A percentile compares a stretch with the other conserved stretches of the same genome.
phyloP scores from a whole-genome alignment of 768 basidiomycete species.

The Lactarius hengduanensis region DNA sequence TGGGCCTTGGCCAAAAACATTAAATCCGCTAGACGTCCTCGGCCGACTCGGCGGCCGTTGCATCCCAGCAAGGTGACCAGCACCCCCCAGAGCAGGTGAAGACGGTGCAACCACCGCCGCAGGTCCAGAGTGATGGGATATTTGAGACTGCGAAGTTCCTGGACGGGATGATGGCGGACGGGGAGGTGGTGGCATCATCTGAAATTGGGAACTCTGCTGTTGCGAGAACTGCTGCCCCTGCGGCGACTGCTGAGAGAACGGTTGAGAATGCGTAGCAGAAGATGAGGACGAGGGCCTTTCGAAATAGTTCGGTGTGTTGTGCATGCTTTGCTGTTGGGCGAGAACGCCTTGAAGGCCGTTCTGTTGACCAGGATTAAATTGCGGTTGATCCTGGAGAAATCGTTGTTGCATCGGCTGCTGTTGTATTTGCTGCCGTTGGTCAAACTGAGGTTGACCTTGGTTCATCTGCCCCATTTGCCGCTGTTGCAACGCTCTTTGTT shows the following conservation, averaged over 20 bases:
- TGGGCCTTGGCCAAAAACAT: slow-evolving; percentile 27
- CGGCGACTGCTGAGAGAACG: slow-evolving; percentile 24
- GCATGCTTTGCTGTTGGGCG: slow-evolving; percentile 27
- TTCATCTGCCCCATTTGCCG: slow-evolving; percentile 30
- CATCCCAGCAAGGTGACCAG: slow-evolving; percentile 25
- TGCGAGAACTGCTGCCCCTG: slow-evolving; percentile 25
- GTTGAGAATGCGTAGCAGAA: slow-evolving; percentile 23
- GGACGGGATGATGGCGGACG: slow-evolving; percentile 29
- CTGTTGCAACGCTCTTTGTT: slow-evolving; percentile 25
- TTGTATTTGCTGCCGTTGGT: slow-evolving; percentile 27
- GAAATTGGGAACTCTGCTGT: slow-evolving; percentile 24
- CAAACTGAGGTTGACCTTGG: slow-evolving; percentile 28
- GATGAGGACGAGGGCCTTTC: slow-evolving; percentile 26
- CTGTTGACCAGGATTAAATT: slow-evolving; percentile 26
- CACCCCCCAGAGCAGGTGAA: slow-evolving; percentile 21
- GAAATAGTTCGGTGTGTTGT: slow-evolving; percentile 24
- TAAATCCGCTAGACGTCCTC: slow-evolving; percentile 30
- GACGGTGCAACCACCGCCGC: slow-evolving; percentile 14
- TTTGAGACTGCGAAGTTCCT: slow-evolving; percentile 28
- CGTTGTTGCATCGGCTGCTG: slow-evolving; percentile 25
- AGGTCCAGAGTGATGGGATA: slow-evolving; percentile 22
- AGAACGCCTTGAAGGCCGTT: slow-evolving; percentile 25
- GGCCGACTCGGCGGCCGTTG: slow-evolving; percentile 36
- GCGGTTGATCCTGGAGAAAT: slow-evolving; percentile 25
- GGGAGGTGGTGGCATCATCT: slow-evolving; percentile 30